Conservation (phyloP, 2,329 filamentous ascomycete genomes). For the Capronia americana region DNA sequence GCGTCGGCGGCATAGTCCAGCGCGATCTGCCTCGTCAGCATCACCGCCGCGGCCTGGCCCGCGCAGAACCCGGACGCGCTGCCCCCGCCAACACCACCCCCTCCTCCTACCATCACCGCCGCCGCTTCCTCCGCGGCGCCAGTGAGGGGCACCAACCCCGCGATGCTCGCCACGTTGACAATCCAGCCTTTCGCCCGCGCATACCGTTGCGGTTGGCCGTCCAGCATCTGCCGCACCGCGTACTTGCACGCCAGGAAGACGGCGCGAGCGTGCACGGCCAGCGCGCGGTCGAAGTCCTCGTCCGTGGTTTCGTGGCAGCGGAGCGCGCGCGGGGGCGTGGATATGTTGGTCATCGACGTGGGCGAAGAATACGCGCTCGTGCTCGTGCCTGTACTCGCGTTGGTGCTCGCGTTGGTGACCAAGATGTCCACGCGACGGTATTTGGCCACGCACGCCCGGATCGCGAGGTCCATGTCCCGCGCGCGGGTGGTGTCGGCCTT, state of each 20-base stretch:
- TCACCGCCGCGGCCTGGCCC: slow-evolving; percentile 55
- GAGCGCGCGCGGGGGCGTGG: slow-evolving; percentile 27
- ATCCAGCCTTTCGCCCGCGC: slow-evolving; percentile 51
- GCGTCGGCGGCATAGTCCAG: slow-evolving; percentile 51
- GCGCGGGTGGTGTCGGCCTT: slow-evolving; percentile 33
- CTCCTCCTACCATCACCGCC: too few species aligned
- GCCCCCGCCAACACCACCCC: background rate
- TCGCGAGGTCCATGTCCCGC: slow-evolving; percentile 31
- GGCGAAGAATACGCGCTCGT: too few species aligned
- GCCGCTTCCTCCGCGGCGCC: too few species aligned
- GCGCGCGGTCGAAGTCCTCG: slow-evolving; percentile 90
- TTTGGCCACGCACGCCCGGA: slow-evolving; percentile 31
- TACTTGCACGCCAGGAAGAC: slow-evolving; percentile 96
- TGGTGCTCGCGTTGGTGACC: slow-evolving; percentile 95
- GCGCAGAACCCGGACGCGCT: slow-evolving; percentile 49
- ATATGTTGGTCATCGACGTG: background rate
- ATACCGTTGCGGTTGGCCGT: slow-evolving; percentile 28
- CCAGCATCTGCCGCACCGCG: slow-evolving; percentile 61
- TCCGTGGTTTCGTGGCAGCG: slow-evolving; percentile 54
- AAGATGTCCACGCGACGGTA: slow-evolving; percentile 73
- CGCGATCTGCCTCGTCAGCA: slow-evolving; percentile 55
- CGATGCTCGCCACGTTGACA: slow-evolving; percentile 40
- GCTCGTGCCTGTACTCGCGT: too few species aligned
- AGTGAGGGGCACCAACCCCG: slow-evolving; percentile 29
- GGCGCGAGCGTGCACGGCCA: slow-evolving; percentile 93